These are phyloP conservation scores for Coffea eugenioides DNA, from an alignment of 257 asterid genomes.

Conservation along the genomic window DNA sequence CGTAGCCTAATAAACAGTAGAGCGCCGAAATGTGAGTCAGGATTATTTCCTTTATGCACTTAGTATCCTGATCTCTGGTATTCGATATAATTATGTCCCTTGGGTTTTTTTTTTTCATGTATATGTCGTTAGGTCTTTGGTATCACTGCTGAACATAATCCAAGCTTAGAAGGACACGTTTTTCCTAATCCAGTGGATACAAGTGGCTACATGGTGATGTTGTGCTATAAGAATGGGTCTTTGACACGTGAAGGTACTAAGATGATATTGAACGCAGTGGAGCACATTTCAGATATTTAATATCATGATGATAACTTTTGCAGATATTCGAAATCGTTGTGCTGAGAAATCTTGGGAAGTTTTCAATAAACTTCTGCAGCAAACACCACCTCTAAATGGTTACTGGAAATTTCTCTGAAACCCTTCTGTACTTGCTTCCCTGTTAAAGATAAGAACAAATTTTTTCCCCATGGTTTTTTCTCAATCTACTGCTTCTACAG, in stretches of 20 bases:
- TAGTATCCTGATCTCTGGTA: background rate
- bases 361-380: conserved; percentile 55
- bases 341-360: conserved; percentile 91
- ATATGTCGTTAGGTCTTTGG: conserved; percentile 58
- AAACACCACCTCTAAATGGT: conserved; percentile 81
- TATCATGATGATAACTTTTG: background rate
- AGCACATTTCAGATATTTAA: background rate
- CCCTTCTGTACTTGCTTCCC: background rate
- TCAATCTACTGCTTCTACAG: conserved; percentile 31
- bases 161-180: conserved; percentile 88
- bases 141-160: conserved; percentile 63
- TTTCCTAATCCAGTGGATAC: conserved; percentile 92
- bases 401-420: conserved; percentile 12
- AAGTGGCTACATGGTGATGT: conserved; percentile 85
- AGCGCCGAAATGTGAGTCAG: background rate
- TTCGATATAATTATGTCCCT: background rate
- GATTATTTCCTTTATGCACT: background rate
- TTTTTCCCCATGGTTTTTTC: conserved; percentile 15
- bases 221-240: conserved; percentile 90
- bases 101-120: background rate
- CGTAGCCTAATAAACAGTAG: background rate
- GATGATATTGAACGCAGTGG: background rate
- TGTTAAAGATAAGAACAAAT: background rate
- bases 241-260: conserved; percentile 84
- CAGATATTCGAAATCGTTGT: conserved; percentile 66